A percentile compares a stretch with the other conserved stretches of the same genome.
These are phyloP conservation scores for Achaetomium macrosporum DNA, from an alignment of 2,329 filamentous ascomycete species.

Conservation along the genomic window DNA sequence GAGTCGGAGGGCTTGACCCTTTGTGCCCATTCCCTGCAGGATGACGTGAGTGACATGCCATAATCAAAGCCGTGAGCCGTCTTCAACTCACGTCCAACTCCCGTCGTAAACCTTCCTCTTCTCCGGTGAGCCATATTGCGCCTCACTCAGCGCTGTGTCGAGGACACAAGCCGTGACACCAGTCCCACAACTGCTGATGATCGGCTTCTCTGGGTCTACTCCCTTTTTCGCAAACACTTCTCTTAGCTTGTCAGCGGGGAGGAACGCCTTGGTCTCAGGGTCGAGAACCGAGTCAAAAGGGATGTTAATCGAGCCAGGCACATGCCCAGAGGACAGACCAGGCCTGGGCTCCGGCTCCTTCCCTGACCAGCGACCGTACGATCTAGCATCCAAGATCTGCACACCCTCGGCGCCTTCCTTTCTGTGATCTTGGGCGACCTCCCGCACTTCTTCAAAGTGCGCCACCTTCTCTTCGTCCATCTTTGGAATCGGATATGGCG, in stretches of 20 bases:
- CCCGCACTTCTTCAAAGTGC: constrained; percentile 75
- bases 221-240: constrained; percentile 75
- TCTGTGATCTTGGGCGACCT: constrained; percentile 67
- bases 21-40: constrained; percentile 59
- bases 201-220: constrained; percentile 70
- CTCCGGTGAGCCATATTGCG: constrained; percentile 62
- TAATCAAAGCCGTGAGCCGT: neutral
- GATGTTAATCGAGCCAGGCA: constrained; percentile 80
- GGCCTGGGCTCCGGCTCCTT: constrained; percentile 79
- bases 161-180: constrained; percentile 90
- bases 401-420: constrained; percentile 79
- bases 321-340: constrained; percentile 82
- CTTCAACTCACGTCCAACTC: constrained; percentile 81
- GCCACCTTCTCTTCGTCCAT: constrained; percentile 60
- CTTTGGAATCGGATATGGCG: constrained; percentile 58
- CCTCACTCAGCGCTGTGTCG: constrained; percentile 77
- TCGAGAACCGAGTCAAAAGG: constrained; percentile 78
- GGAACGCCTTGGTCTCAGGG: constrained; percentile 72
- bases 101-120: constrained; percentile 83
- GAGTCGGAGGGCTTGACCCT: constrained; percentile 56
- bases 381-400: constrained; percentile 84
- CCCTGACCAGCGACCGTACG: constrained; percentile 73
- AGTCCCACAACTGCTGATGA: constrained; percentile 85
- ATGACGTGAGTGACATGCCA: constrained; percentile 26
- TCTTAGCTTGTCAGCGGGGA: constrained; percentile 64